These are phyloP conservation scores for Eimeria praecox DNA, from an alignment of 169 alveolate genomes.

Conservation along the genomic window DNA sequence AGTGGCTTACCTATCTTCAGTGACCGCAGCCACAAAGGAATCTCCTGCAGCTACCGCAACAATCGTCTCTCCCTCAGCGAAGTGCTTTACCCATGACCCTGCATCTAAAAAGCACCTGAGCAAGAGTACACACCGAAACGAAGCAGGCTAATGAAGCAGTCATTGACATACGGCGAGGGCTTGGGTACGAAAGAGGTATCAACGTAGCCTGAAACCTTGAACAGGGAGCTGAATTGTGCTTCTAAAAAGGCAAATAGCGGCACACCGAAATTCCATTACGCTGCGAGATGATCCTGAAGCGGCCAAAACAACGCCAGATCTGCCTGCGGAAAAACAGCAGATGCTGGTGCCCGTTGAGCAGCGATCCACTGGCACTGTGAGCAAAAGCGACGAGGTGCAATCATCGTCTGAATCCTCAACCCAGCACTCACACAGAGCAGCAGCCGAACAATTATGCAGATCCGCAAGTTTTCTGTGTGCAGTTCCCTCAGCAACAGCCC, in stretches of 20 bases:
- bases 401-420: background rate
- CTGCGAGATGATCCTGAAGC: slow-evolving; percentile 44
- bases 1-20: slow-evolving; percentile 28
- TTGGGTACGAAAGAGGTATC: background rate
- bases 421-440: slow-evolving; percentile 50
- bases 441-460: slow-evolving; percentile 50
- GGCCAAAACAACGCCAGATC: slow-evolving; percentile 63
- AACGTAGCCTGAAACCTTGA: background rate
- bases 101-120: slow-evolving; percentile 67
- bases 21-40: slow-evolving; percentile 74
- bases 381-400: background rate
- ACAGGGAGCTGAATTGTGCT: background rate
- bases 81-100: slow-evolving; percentile 65
- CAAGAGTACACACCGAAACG: background rate
- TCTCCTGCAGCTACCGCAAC: slow-evolving; percentile 76
- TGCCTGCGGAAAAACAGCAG: slow-evolving; percentile 38
- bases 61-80: slow-evolving; percentile 66
- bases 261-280: slow-evolving; percentile 62
- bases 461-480: slow-evolving; percentile 57
- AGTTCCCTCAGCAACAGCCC: slow-evolving; percentile 58
- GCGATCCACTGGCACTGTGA: background rate
- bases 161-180: background rate
- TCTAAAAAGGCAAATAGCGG: background rate
- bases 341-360: background rate
- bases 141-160: background rate